A percentile compares a stretch with the other conserved stretches of the same genome.
Evolutionary conservation across 2,329 filamentous ascomycete genomes (phyloP).

Genomic region (Xylariaceae sp.): DNA sequence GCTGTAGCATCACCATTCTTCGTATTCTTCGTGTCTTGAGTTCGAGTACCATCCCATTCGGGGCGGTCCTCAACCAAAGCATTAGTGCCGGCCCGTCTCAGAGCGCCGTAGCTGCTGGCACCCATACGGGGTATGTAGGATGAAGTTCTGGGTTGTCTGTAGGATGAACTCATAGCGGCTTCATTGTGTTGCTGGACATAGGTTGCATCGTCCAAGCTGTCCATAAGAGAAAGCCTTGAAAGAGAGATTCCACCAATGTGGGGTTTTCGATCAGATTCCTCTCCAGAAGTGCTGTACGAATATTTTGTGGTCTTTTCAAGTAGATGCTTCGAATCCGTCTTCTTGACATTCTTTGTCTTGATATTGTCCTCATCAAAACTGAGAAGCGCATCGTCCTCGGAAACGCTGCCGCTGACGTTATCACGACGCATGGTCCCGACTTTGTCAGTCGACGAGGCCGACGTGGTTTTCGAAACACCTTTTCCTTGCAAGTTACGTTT

Average conservation of each 20-base stretch:
- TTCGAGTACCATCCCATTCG: constrained; percentile 21
- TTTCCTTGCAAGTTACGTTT: constrained; percentile 18
- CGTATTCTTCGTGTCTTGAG: too few species aligned
- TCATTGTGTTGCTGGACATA: background rate
- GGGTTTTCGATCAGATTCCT: background rate
- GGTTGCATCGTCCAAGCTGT: background rate
- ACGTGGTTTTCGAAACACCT: constrained; percentile 9
- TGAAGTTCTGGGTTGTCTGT: too few species aligned
- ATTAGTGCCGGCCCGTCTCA: background rate
- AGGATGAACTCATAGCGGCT: background rate
- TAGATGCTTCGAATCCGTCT: background rate
- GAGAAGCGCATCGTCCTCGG: background rate
- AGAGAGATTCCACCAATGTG: background rate
- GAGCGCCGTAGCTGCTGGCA: background rate
- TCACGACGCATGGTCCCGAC: background rate
- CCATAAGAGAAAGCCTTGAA: background rate
- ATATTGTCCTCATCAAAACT: background rate
- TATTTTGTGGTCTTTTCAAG: background rate
- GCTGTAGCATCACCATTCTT: too few species aligned
- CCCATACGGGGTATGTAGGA: background rate
- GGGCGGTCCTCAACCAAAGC: constrained; percentile 8
- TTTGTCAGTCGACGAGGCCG: constrained; percentile 13
- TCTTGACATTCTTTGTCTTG: background rate
- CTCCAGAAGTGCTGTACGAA: background rate
- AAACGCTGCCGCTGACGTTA: background rate